These are phyloP conservation scores for Dryadomyces quercivorus DNA, from an alignment of 2,329 filamentous ascomycete genomes.

Conservation along the genomic window DNA sequence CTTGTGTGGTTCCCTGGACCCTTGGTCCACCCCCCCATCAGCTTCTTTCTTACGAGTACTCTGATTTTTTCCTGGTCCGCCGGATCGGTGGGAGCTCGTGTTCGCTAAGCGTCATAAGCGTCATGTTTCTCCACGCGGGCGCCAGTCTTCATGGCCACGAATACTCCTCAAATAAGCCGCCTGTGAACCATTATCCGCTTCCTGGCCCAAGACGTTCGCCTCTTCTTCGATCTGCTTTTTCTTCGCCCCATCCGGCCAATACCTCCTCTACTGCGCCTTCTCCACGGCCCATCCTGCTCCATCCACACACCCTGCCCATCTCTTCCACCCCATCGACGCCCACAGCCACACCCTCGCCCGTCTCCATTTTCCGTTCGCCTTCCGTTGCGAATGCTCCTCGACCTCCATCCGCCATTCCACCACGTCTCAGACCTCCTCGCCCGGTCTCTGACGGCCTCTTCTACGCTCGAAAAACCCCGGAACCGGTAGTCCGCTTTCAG, in stretches of 20 bases:
- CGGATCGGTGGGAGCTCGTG: slow-evolving; percentile 1
- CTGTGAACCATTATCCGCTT: slow-evolving; percentile 20
- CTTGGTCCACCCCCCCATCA: not conserved
- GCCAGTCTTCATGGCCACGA: slow-evolving; percentile 50
- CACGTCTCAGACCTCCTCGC: slow-evolving; percentile 1
- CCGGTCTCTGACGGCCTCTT: slow-evolving; percentile 6
- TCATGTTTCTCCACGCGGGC: slow-evolving; percentile 47
- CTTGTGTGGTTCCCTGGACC: too few species aligned
- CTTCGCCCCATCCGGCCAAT: slow-evolving; percentile 1
- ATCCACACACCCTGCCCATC: too few species aligned
- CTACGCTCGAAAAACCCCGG: slow-evolving; percentile 8
- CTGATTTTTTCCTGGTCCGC: slow-evolving; percentile 1
- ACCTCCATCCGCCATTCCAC: not conserved
- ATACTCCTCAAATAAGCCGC: slow-evolving; percentile 35
- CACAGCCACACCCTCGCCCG: not conserved
- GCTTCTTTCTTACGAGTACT: not conserved
- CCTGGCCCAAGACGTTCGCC: slow-evolving; percentile 22
- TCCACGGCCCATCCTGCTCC: too few species aligned
- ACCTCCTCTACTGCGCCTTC: not conserved
- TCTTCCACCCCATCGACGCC: not conserved
- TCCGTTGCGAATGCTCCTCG: slow-evolving; percentile 3
- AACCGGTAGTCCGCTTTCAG: slow-evolving; percentile 28
- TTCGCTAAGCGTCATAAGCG: slow-evolving; percentile 1
- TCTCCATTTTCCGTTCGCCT: slow-evolving; percentile 7
- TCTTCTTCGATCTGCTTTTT: slow-evolving; percentile 27